Base-by-base conservation (phyloP, 495 filamentous ascomycete species). In the Penicillium pulvis region DNA sequence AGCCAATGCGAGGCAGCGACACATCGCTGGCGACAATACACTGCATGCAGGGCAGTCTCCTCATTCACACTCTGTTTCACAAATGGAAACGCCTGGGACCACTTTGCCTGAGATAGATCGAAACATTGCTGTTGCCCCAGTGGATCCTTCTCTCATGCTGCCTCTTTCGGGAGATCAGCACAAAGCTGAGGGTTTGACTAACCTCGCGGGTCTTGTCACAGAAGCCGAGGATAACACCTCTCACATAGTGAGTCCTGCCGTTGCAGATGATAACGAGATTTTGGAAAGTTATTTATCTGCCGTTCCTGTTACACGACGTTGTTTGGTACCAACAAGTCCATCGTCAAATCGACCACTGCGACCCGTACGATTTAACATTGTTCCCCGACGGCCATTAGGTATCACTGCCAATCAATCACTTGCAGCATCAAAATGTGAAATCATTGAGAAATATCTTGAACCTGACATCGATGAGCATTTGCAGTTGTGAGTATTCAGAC, bases 331-430 rank as follows among this genome's bases (percentile, higher is more conserved):
- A 10, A 55, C 57, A 6, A 62, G 49, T 36, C 9, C 12, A 47
- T 44, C 11, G 24, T 48, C 58, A 11, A 54, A 47, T 41, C 35
- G 72, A 56, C 75, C 84, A 48, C 83, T 74, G 28, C 88, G 79
- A 14, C 75, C 79, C 1, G 85, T 85, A 46, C 87, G 78, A 53
- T 90, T 85, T 26, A 85, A 71, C 12, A 74, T 41, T 1, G 81
- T 87, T 14, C 88, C 86, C 5, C 77, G 64, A n/a, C 65, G 65
- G 35, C 72, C 63, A 10, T 55, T 68, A 30, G 69, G 63, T 31
- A 60, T 68, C 20, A 56, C 45, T 24, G 53, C 57, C 23, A 68
- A 69, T 23, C 69, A 70, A 39, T 63, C 65, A 12, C 60, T 69
- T 6, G 62, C 70, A 14, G 68, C 65, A 17, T 46, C 60, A 36